phyloP scores from a whole-genome alignment of 768 basidiomycete species.

The Rhodotorula toruloides region DNA sequence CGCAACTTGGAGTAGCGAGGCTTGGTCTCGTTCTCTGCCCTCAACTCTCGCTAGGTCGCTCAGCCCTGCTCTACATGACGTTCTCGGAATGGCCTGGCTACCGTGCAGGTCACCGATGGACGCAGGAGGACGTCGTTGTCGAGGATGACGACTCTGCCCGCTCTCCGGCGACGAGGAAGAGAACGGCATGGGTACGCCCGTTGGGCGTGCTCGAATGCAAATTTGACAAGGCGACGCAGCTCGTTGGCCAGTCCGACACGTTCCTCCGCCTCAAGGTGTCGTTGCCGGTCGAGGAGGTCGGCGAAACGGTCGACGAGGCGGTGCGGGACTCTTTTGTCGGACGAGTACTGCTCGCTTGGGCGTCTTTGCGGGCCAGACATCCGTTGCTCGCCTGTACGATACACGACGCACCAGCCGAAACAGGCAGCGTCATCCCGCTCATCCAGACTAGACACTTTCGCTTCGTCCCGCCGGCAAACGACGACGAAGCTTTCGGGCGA shows the following conservation, averaged over 20 bases:
- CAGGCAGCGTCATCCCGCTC: not conserved
- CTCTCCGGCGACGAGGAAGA: not conserved
- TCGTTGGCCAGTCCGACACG: slow-evolving; percentile 11
- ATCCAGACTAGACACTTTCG: not conserved
- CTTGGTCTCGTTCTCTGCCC: not conserved
- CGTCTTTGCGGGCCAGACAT: slow-evolving; percentile 5
- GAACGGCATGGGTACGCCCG: not conserved
- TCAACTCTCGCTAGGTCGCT: not conserved
- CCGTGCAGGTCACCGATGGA: slow-evolving; percentile 7
- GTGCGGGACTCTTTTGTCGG: not conserved
- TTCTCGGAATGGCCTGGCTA: slow-evolving; percentile 27
- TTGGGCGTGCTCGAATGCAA: slow-evolving; percentile 17
- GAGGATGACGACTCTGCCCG: not conserved
- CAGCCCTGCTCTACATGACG: not conserved
- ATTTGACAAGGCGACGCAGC: slow-evolving; percentile 14
- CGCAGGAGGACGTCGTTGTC: not conserved
- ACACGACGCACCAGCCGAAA: not conserved
- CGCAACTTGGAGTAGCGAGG: not conserved
- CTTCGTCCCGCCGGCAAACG: not conserved
- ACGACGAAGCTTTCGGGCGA: not conserved
- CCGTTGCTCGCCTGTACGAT: slow-evolving; percentile 6
- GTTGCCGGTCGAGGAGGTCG: not conserved
- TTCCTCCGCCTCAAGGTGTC: not conserved
- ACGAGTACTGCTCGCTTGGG: slow-evolving; percentile 11
- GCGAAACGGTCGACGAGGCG: not conserved